phyloP scores from a whole-genome alignment of 768 basidiomycete species.

The Termitomyces sp. region DNA sequence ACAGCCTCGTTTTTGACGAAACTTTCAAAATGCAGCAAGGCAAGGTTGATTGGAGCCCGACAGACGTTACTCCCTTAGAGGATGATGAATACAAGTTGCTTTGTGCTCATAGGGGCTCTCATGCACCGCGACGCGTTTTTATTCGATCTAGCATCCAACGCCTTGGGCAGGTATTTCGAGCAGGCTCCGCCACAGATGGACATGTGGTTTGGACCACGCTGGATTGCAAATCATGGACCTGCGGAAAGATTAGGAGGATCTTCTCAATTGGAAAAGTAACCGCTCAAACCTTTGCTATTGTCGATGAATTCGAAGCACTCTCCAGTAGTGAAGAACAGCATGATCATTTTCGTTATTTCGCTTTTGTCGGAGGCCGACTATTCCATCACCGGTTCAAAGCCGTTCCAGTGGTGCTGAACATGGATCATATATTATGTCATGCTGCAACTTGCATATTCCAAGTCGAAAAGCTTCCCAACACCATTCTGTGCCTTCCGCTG shows the following conservation, averaged over 20 bases:
- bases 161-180: constrained; percentile 7
- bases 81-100: no score
- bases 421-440: constrained; percentile 11
- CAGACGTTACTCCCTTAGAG: no score
- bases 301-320: neutral
- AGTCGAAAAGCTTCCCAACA: neutral
- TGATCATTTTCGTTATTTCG: neutral
- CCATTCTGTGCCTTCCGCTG: neutral
- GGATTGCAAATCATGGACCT: neutral
- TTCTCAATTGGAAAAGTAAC: neutral
- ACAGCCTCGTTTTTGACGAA: no score
- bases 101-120: no score
- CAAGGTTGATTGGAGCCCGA: no score
- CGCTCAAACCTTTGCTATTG: neutral
- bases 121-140: neutral
- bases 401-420: neutral
- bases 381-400: neutral
- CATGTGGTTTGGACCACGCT: constrained; percentile 4
- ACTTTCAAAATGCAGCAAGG: no score
- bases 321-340: neutral
- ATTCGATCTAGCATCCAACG: neutral
- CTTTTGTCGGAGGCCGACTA: neutral
- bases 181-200: constrained; percentile 7
- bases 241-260: neutral
- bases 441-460: neutral